Evolutionary conservation across 2,329 filamentous ascomycete species (phyloP).

Genomic region (Septoria petroselini): DNA sequence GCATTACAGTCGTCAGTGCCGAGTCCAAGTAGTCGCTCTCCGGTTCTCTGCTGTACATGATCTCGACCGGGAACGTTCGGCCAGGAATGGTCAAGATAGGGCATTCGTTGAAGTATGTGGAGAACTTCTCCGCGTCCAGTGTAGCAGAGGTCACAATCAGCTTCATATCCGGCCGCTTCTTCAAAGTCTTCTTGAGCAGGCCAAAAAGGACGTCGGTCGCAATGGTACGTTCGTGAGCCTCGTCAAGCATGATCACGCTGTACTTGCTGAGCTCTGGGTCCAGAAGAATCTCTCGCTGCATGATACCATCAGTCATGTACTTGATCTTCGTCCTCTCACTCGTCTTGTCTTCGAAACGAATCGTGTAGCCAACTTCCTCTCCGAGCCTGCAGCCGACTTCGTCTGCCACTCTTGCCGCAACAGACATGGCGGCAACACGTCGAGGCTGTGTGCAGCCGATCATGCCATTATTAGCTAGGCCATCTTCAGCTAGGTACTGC

Average conservation of each 20-base stretch:
- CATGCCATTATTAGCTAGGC: constrained; percentile 80
- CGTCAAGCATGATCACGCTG: constrained; percentile 96
- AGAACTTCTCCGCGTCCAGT: constrained; percentile 95
- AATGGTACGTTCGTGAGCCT: constrained; percentile 96
- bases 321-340: constrained; percentile 88
- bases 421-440: constrained; percentile 95
- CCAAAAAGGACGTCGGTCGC: constrained; percentile 94
- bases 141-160: constrained; percentile 96
- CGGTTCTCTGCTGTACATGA: constrained; percentile 91
- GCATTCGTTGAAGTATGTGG: constrained; percentile 89
- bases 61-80: constrained; percentile 89
- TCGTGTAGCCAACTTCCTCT: constrained; percentile 92
- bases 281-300: constrained; percentile 89
- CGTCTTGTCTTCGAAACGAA: constrained; percentile 94
- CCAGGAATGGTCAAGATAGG: constrained; percentile 97
- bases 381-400: constrained; percentile 91
- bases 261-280: constrained; percentile 87
- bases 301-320: constrained; percentile 99
- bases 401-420: constrained; percentile 92
- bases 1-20: constrained; percentile 94
- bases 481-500: constrained; percentile 89
- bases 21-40: constrained; percentile 95
- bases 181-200: constrained; percentile 87
- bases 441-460: constrained; percentile 97
- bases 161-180: constrained; percentile 80